Evolutionary conservation across 257 asterid species (phyloP), one percentile per base, ranked within the genome.

Genomic region (Linderniella brevidens): DNA sequence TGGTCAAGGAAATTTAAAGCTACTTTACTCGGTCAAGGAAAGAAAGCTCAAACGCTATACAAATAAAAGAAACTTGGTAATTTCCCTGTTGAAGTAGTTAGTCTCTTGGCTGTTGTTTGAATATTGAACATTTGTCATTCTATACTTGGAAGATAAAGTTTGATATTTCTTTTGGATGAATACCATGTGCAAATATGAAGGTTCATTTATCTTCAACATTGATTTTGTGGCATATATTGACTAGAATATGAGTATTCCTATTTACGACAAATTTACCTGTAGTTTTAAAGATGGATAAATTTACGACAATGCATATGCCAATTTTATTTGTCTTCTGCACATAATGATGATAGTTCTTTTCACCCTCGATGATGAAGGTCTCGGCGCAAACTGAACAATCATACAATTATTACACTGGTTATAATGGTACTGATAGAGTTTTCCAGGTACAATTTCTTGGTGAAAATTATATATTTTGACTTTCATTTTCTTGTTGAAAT

Each of bases 1-100:
- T 66, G 92, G 92, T 45, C 80, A 67, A 67, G 93, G 93, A 61
- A 82, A 78, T 67, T 54, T 82, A 41, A 75, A 66, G 75, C 68
- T 82, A 49, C 63, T 70, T 54, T 82, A 68, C 74, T 54, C 70
- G 47, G 65, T 48, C 11, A 66, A 66, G 50, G 76, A 69, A 55
- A 79, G 86, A 63, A 70, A 67, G 64, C 81, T 75, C 64, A 45
- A 60, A 15, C 66, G 49, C 41, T 82, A 73, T 56, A 57, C 59
- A 18, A 82, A 78, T 62, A 66, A 43, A 59, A 70, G 69, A 62
- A 78, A 60, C 58, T 73, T 46, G 49, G 93, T 81, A 65, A 54
- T 64, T 59, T 42, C 47, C 16, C 37, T 47, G 39, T 57, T 20
- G 41, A 46, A 39, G 32, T 6, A 25, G 32, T 25, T 25, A 2